Base-by-base conservation (phyloP, 805 yeast species). In the Starmerella geochares region DNA sequence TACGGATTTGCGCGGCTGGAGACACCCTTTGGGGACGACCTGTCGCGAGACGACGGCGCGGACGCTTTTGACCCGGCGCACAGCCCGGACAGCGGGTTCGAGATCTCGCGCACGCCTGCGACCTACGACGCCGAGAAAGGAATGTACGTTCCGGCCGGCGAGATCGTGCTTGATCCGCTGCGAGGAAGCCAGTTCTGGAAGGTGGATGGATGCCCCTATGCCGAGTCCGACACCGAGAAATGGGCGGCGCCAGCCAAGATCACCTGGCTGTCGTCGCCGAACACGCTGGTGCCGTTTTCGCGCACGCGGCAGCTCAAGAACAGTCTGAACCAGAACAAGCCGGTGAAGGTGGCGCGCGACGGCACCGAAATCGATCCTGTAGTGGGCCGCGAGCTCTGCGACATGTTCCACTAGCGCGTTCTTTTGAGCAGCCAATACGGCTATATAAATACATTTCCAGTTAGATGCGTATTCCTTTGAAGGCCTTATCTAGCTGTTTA, bases 281-380 rank as follows among this genome's bases (percentile, higher is more conserved):
- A 48, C 47, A 38, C 50, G 31, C 54, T 57, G 25, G 58, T 69
- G 27, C 59, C 67, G 17, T 70, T 68, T 53, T 49, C 54, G 28
- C 57, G 57, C 32, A 64, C 69, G 1, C 54, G 59, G 36, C 63
- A 64, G 41, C 53, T 69, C 25, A 61, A 60, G 19, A 69, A 69
- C 54, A 57, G 67, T 2, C 58, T 63, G 50, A 70, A 69, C 51
- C 58, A 59, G 29, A 62, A 67, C 54, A 62, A 65, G 46, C 70
- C 68, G n/a, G 65, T 69, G 39, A 68, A 68, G 49, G 62, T 70
- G 19, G 73, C 73, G 2, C 60, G 72, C 24, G 73, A 69, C 41
- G 73, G 73, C 5, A 69, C 73, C 1, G 72, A 70, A 53, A 58
- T 68, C 28, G 71, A 67, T 45, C 67, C 70, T 2, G 42, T 36